Conservation (phyloP, 2,329 filamentous ascomycete species). For the Stenocarpella maydis region DNA sequence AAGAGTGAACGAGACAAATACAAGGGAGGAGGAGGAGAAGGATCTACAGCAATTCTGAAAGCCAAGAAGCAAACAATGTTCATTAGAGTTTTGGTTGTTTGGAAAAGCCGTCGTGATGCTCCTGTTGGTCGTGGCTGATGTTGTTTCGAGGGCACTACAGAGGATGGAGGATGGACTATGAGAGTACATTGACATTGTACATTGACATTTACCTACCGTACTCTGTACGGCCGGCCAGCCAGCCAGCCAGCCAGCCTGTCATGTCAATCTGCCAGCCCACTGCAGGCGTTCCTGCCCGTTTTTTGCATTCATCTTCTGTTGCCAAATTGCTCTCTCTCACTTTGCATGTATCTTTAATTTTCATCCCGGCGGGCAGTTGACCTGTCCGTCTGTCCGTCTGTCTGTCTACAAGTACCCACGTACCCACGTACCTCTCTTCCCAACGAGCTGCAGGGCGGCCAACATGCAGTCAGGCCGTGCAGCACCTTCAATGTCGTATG, state of each 20-base stretch:
- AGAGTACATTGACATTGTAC: not conserved
- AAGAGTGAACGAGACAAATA: not conserved
- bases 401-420: not conserved
- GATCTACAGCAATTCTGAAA: not conserved
- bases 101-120: not conserved
- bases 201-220: constrained; percentile 1
- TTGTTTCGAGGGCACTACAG: not conserved
- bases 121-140: not conserved
- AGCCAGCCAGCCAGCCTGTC: not conserved
- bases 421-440: not conserved
- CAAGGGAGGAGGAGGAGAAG: not conserved
- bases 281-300: constrained; percentile 13
- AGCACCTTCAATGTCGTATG: constrained; percentile 24
- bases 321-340: too few species aligned
- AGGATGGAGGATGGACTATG: not conserved
- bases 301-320: too few species aligned
- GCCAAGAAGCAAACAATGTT: not conserved
- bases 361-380: too few species aligned
- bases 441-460: constrained; percentile 18
- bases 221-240: not conserved
- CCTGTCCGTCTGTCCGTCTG: too few species aligned
- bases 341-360: too few species aligned
- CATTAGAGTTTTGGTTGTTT: constrained; percentile 8
- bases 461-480: constrained; percentile 32
- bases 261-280: too few species aligned